These are phyloP conservation scores for Pisolithus orientalis DNA, from an alignment of 768 basidiomycete species.

Conservation along the genomic window DNA sequence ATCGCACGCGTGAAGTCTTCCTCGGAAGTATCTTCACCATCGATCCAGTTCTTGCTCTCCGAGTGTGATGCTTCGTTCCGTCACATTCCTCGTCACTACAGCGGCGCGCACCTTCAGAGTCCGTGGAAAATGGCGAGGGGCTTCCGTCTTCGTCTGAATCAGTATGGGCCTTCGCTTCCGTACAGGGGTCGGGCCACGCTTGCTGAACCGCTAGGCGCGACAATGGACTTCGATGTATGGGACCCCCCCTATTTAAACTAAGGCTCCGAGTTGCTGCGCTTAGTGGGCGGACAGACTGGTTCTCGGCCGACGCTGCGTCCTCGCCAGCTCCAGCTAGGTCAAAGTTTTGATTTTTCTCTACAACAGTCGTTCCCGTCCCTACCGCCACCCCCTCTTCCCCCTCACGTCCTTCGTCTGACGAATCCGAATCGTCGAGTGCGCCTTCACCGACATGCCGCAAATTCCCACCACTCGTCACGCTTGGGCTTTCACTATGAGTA, in stretches of 20 bases:
- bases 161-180: slow-evolving; percentile 36
- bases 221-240: slow-evolving; percentile 57
- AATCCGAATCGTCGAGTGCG: slow-evolving; percentile 73
- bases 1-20: slow-evolving; percentile 21
- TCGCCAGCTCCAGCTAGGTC: slow-evolving; percentile 12
- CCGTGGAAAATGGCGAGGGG: slow-evolving; percentile 54
- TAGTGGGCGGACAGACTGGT: slow-evolving; percentile 10
- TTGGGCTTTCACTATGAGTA: slow-evolving; percentile 27
- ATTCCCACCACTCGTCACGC: slow-evolving; percentile 36
- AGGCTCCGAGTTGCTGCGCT: slow-evolving; percentile 34
- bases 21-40: slow-evolving; percentile 26
- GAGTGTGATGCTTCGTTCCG: background rate
- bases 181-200: slow-evolving; percentile 43
- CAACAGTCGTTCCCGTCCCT: background rate
- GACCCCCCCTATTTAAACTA: slow-evolving; percentile 18
- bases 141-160: slow-evolving; percentile 49
- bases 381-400: slow-evolving; percentile 15
- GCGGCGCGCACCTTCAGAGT: slow-evolving; percentile 45
- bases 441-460: slow-evolving; percentile 69
- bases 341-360: background rate
- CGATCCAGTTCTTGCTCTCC: slow-evolving; percentile 15
- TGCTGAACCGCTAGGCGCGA: slow-evolving; percentile 52
- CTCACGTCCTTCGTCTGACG: slow-evolving; percentile 31
- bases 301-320: slow-evolving; percentile 28
- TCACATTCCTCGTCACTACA: slow-evolving; percentile 27